Percentiles rank a stretch among this genome's conserved stretches.
Conservation (phyloP, 768 basidiomycete genomes). For the Boletellus ananiceps region DNA sequence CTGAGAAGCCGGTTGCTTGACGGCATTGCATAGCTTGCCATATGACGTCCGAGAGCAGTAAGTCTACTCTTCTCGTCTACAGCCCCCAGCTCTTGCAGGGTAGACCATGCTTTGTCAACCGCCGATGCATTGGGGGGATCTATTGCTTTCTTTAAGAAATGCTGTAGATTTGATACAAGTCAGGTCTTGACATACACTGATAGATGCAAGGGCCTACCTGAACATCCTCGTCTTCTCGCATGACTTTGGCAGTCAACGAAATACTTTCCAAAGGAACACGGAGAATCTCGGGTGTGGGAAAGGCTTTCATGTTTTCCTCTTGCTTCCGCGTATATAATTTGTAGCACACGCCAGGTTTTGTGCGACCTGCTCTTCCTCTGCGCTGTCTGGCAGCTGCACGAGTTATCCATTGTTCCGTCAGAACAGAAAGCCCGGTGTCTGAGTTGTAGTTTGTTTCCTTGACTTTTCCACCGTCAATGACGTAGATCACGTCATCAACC, state of each 20-base stretch:
- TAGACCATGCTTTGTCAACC: slow-evolving; percentile 71
- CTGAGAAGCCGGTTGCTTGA: neutral
- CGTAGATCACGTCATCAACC: slow-evolving; percentile 83
- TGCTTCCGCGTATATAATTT: slow-evolving; percentile 79
- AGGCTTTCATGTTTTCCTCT: slow-evolving; percentile 62
- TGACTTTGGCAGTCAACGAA: slow-evolving; percentile 76
- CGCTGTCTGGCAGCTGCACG: slow-evolving; percentile 80
- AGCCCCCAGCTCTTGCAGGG: slow-evolving; percentile 75
- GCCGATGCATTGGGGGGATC: slow-evolving; percentile 76
- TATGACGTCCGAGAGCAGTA: slow-evolving; percentile 79
- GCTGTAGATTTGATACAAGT: slow-evolving; percentile 31
- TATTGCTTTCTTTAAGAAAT: slow-evolving; percentile 69
- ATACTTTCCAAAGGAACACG: slow-evolving; percentile 83
- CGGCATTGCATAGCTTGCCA: slow-evolving; percentile 39
- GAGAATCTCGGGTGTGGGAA: slow-evolving; percentile 84
- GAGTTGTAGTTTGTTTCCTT: slow-evolving; percentile 77
- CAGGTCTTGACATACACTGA: neutral
- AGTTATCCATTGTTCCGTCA: slow-evolving; percentile 78
- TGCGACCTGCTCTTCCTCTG: slow-evolving; percentile 87
- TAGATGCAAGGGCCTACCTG: slow-evolving; percentile 42
- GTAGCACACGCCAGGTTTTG: slow-evolving; percentile 77
- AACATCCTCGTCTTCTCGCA: slow-evolving; percentile 72
- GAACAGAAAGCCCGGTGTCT: slow-evolving; percentile 62
- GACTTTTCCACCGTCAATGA: slow-evolving; percentile 80
- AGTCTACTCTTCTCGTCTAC: slow-evolving; percentile 57